Evolutionary conservation across 176 grass and related monocot genomes (phyloP).

Genomic region (Bonia amplexicaulis): DNA sequence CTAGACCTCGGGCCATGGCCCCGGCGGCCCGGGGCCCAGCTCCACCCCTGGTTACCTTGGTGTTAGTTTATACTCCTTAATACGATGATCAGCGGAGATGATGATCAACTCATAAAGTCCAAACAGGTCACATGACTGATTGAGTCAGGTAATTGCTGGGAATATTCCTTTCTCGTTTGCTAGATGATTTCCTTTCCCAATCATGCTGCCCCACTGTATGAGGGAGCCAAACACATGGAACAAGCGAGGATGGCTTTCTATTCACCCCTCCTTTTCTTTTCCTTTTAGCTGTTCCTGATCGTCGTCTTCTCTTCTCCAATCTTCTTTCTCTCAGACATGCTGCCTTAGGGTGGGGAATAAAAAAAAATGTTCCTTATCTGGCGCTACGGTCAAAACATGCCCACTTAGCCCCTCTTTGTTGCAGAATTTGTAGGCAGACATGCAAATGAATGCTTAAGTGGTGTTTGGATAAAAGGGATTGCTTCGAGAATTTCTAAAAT

Average conservation of each 20-base stretch:
- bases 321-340: too few species aligned
- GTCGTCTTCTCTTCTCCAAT: neutral
- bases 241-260: neutral
- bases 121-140: slow-evolving; percentile 27
- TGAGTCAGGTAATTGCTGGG: slow-evolving; percentile 13
- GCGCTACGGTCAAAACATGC: neutral
- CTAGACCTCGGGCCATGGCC: too few species aligned
- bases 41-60: neutral
- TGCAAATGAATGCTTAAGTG: neutral
- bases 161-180: slow-evolving; percentile 26
- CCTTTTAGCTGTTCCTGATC: neutral
- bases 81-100: neutral
- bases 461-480: neutral
- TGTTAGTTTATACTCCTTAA: neutral
- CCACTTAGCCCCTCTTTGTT: neutral
- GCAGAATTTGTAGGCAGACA: neutral
- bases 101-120: neutral
- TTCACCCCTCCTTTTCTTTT: slow-evolving; percentile 1
- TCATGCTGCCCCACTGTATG: neutral
- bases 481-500: neutral
- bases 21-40: too few species aligned
- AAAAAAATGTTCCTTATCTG: neutral
- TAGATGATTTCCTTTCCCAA: slow-evolving; percentile 2
- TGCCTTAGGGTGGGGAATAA: too few species aligned
- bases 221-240: neutral